Percentiles rank a stretch among this genome's conserved stretches.
These are phyloP conservation scores for Suillus subaureus DNA, from an alignment of 768 basidiomycete genomes.

Conservation along the genomic window DNA sequence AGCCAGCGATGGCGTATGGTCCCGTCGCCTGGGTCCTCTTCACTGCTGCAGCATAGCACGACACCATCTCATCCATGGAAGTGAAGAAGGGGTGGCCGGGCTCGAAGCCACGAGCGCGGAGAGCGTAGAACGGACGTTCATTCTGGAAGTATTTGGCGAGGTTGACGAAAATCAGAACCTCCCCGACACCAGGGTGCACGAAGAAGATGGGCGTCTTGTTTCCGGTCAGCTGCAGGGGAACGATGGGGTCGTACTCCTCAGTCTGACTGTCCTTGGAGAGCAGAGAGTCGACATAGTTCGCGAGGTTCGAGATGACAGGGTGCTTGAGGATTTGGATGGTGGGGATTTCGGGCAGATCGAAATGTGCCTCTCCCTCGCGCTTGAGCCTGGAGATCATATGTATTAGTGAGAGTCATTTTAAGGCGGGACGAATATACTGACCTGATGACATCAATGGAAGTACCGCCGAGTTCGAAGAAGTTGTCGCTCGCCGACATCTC, in stretches of 20 bases:
- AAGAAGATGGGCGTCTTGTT: conserved; percentile 45
- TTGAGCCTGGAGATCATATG: conserved; percentile 18
- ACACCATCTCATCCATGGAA: conserved; percentile 37
- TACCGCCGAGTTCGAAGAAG: conserved; percentile 45
- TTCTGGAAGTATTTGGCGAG: conserved; percentile 42
- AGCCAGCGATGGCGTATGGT: conserved; percentile 39
- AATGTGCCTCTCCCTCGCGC: conserved; percentile 28
- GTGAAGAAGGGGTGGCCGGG: conserved; percentile 31
- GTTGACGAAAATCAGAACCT: conserved; percentile 43
- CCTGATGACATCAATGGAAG: conserved; percentile 41
- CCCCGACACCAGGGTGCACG: conserved; percentile 47
- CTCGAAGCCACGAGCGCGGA: conserved; percentile 42
- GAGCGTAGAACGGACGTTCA: conserved; percentile 40
- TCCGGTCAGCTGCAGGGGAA: conserved; percentile 40
- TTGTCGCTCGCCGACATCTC: conserved; percentile 34
- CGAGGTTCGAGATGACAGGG: conserved; percentile 31
- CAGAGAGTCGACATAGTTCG: conserved; percentile 33
- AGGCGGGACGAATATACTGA: conserved; percentile 12
- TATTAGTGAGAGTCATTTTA: background rate
- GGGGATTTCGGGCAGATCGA: conserved; percentile 35
- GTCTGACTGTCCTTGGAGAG: conserved; percentile 18
- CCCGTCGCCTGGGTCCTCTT: conserved; percentile 31
- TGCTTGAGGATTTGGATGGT: conserved; percentile 44
- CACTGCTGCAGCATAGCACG: conserved; percentile 33
- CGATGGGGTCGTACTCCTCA: conserved; percentile 42